Conservation (phyloP, 2,329 filamentous ascomycete species). For the Cadophora malorum region DNA sequence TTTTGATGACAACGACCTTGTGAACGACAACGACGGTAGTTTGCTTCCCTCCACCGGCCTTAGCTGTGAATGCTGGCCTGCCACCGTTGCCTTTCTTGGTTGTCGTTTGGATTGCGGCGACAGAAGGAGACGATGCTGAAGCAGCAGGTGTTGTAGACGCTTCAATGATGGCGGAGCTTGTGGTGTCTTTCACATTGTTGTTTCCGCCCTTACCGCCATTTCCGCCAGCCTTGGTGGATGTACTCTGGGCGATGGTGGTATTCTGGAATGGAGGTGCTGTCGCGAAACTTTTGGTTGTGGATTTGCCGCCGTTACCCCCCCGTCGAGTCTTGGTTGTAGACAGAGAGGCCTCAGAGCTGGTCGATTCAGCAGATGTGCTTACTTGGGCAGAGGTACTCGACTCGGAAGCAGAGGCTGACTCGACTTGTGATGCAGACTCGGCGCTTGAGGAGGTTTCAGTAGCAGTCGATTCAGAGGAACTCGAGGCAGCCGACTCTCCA, state of each 20-base stretch:
- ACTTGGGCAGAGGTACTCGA: not conserved
- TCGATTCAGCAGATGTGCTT: not conserved
- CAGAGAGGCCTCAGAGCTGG: conserved; percentile 3
- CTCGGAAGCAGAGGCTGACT: not conserved
- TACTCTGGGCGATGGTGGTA: conserved; percentile 16
- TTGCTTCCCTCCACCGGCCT: not conserved
- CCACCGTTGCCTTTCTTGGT: conserved; percentile 25
- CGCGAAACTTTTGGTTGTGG: conserved; percentile 13
- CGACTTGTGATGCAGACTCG: not conserved
- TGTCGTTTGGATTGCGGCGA: conserved; percentile 17
- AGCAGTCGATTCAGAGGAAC: conserved; percentile 10
- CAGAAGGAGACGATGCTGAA: not conserved
- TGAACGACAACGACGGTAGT: conserved; percentile 22
- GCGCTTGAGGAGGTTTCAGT: conserved; percentile 6
- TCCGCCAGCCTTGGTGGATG: conserved; percentile 14
- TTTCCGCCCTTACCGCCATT: conserved; percentile 1
- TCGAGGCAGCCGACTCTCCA: conserved; percentile 12
- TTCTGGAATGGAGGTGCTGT: conserved; percentile 8
- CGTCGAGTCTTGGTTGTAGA: conserved; percentile 29
- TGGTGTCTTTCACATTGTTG: conserved; percentile 1
- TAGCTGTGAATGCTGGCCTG: conserved; percentile 15
- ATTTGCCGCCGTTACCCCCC: conserved; percentile 22
- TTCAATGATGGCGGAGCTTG: not conserved
- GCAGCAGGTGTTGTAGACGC: conserved; percentile 2
- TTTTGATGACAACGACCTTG: conserved; percentile 36